phyloP scores from a whole-genome alignment of 345 rosid genomes.

The Aegle marmelos region DNA sequence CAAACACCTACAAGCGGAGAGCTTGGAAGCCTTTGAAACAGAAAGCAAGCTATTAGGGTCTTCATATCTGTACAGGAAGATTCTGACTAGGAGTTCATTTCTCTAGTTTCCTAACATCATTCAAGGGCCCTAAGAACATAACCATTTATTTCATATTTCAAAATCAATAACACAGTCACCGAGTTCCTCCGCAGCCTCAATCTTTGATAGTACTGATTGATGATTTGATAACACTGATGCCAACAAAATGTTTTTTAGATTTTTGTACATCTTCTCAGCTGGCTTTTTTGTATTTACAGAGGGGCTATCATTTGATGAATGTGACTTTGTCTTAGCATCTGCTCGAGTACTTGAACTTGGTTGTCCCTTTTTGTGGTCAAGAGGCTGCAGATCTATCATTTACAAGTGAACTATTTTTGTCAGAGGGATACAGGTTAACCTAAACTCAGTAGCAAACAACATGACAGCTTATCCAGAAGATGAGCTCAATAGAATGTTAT shows the following conservation, averaged over 20 bases:
- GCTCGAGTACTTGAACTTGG: conserved; percentile 8
- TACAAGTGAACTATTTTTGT: background rate
- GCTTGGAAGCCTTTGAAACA: background rate
- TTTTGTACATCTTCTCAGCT: conserved; percentile 30
- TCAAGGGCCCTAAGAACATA: background rate
- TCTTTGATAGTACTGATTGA: conserved; percentile 29
- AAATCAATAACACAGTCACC: conserved; percentile 52
- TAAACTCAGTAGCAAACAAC: background rate
- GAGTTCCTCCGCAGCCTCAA: conserved; percentile 48
- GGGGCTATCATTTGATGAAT: conserved; percentile 11
- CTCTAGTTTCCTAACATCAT: background rate
- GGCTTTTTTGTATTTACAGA: conserved; percentile 8
- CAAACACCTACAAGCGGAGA: background rate
- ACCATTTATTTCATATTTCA: conserved; percentile 40
- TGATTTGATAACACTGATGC: conserved; percentile 26
- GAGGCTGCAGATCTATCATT: conserved; percentile 24
- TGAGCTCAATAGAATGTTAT: background rate
- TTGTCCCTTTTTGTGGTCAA: conserved; percentile 9
- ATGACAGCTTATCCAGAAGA: background rate
- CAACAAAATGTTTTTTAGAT: conserved; percentile 29
- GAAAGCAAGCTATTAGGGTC: background rate
- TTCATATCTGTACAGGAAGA: background rate
- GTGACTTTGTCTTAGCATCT: conserved; percentile 14
- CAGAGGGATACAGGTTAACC: background rate
- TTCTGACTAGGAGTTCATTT: background rate